Evolutionary conservation across 2,329 filamentous ascomycete genomes (phyloP).

Genomic region (Cadophora luteo-olivacea): DNA sequence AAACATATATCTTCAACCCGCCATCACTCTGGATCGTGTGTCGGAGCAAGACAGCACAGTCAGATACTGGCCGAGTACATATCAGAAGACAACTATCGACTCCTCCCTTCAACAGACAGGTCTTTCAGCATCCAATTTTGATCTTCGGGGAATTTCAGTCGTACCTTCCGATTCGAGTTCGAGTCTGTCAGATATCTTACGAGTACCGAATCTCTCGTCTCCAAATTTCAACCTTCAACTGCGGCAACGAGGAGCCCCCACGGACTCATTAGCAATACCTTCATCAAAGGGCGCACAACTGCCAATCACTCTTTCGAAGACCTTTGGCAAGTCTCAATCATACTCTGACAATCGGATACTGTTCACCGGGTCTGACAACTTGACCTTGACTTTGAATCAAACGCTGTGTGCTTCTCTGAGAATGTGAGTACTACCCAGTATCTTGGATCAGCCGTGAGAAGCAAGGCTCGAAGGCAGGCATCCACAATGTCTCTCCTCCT

Average conservation of each 20-base stretch:
- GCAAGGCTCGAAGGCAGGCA: conserved; percentile 11
- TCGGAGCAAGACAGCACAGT: not conserved
- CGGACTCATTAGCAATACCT: conserved; percentile 1
- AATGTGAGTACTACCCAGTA: conserved; percentile 25
- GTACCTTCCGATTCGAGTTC: conserved; percentile 5
- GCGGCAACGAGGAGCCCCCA: conserved; percentile 6
- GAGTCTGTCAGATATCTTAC: conserved; percentile 2
- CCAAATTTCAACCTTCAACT: not conserved
- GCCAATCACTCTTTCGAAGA: not conserved
- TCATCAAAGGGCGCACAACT: not conserved
- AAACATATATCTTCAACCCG: conserved; percentile 11
- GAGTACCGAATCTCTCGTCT: conserved; percentile 4
- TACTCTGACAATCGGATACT: not conserved
- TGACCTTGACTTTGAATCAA: not conserved
- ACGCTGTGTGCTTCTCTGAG: not conserved
- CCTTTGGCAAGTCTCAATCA: not conserved
- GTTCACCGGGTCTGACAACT: not conserved
- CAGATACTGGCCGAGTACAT: conserved; percentile 8
- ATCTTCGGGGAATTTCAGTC: not conserved
- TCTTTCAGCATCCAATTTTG: not conserved
- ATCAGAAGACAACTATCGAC: not conserved
- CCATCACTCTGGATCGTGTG: not conserved
- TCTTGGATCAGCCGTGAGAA: conserved; percentile 30
- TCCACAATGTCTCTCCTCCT: conserved; percentile 18
- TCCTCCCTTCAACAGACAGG: too few relatives aligned